Base-by-base conservation (phyloP, 2,329 filamentous ascomycete species). In the Neofusicoccum kwambonambiense region DNA sequence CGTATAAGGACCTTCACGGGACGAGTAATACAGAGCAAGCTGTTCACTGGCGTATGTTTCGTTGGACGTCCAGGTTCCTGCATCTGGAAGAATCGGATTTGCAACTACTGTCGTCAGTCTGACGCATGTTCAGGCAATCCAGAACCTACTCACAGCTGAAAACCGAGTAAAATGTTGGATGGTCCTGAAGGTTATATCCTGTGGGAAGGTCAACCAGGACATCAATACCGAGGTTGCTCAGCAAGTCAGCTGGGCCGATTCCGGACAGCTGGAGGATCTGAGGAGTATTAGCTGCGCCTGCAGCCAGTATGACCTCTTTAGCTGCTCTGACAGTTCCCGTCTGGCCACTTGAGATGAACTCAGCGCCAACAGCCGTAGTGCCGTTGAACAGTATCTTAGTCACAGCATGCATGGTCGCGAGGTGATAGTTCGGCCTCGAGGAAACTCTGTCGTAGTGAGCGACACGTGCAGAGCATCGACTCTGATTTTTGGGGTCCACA, bases 241-340 rank as follows among this genome's bases (percentile, higher is more conserved):
- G 80, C 67, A 87, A 82, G 0, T 77, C 71, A 11, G 74, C 69
- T 86, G 0, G 37, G 13, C 88, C 87, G 35, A 90, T 81, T 15
- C 88, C 88, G 57, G 81, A 85, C 1, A 89, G 81, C 76, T 88
- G 86, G 11, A 90, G 83, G 2, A 90, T 75, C 73, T 90, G 87
- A 5, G 87, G 86, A 1, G 84, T 83, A 75, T 89, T 87, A 74
- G 85, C 89, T 1, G 85, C 82, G 6, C 86, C 86, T 3, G 73
- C 81, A 8, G 79, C 74, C 35, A 82, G 66, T 66, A 83, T 80
- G 39, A 83, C 77, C 68, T 83, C 81, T 35, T 74, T 74, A 19
- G 73, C 76, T 1, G 81, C 81, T 7, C 70, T 72, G 37, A 77
- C 80, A 3, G 44, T 11, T 13, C 45, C 17, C 6, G 4, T 37